A percentile compares a stretch with the other conserved stretches of the same genome.
phyloP scores from a whole-genome alignment of 345 rosid species.

The Eucalyptus cloeziana region DNA sequence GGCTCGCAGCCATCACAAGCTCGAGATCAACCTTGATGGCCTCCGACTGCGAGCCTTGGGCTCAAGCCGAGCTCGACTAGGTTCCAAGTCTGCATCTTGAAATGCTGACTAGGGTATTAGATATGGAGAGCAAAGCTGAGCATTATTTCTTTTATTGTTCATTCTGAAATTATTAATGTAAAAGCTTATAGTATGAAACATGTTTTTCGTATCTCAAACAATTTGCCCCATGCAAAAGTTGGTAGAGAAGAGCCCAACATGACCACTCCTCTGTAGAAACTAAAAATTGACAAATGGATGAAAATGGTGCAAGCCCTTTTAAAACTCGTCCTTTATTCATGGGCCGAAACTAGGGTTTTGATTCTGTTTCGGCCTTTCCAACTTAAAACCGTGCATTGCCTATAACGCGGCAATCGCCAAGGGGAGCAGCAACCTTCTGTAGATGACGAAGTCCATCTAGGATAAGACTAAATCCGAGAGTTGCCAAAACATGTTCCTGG shows the following conservation, averaged over 20 bases:
- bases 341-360: neutral
- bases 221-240: neutral
- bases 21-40: neutral
- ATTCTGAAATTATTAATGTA: neutral
- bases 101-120: neutral
- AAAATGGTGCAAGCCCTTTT: neutral
- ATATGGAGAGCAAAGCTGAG: neutral
- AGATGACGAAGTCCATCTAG: neutral
- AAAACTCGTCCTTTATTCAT: neutral
- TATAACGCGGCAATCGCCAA: neutral
- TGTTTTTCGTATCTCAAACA: neutral
- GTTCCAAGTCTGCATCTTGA: neutral
- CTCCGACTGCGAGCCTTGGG: neutral
- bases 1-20: neutral
- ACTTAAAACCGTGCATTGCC: neutral
- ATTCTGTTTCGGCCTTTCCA: neutral
- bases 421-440: neutral
- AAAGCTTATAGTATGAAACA: neutral
- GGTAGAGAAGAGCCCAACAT: neutral
- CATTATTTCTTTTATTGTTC: neutral
- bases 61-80: neutral
- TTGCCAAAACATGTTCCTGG: neutral
- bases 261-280: neutral
- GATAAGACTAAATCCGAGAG: neutral
- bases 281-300: neutral